Conservation (phyloP, 2,329 filamentous ascomycete species). For the Scytalidium lignicola region DNA sequence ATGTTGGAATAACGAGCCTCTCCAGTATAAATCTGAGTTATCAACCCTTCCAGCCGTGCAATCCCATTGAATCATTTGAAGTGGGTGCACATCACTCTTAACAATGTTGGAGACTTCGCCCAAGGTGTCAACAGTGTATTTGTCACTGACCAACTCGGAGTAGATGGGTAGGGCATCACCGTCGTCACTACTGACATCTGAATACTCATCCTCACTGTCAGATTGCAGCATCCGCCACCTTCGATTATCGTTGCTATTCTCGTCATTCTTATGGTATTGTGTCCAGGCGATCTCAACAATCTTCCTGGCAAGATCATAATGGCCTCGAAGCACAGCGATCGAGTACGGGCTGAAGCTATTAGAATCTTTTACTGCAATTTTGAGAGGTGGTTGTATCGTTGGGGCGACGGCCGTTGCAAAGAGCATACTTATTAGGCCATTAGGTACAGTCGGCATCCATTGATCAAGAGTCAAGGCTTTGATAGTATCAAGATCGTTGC, state of each 20-base stretch:
- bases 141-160: constrained; percentile 55
- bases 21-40: constrained; percentile 17
- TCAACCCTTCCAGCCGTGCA: constrained; percentile 29
- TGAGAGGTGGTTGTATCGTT: constrained; percentile 50
- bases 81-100: constrained; percentile 56
- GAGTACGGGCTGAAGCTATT: constrained; percentile 50
- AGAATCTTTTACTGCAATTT: constrained; percentile 54
- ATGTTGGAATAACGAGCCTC: constrained; percentile 11
- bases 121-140: constrained; percentile 72
- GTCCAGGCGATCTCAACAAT: constrained; percentile 66
- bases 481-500: constrained; percentile 60
- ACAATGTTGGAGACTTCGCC: constrained; percentile 65
- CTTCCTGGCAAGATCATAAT: constrained; percentile 56
- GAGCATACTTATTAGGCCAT: too few species aligned
- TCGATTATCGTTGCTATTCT: constrained; percentile 11
- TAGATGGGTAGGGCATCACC: constrained; percentile 38
- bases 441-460: constrained; percentile 45
- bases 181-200: constrained; percentile 26
- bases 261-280: constrained; percentile 56
- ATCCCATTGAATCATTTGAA: constrained; percentile 41
- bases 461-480: constrained; percentile 57
- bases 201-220: constrained; percentile 16
- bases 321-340: constrained; percentile 61
- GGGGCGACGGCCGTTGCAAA: too few species aligned
- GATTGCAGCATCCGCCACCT: constrained; percentile 39